Base-by-base conservation (phyloP, 345 rosid genomes). In the Crucihimalaya himalaica region DNA sequence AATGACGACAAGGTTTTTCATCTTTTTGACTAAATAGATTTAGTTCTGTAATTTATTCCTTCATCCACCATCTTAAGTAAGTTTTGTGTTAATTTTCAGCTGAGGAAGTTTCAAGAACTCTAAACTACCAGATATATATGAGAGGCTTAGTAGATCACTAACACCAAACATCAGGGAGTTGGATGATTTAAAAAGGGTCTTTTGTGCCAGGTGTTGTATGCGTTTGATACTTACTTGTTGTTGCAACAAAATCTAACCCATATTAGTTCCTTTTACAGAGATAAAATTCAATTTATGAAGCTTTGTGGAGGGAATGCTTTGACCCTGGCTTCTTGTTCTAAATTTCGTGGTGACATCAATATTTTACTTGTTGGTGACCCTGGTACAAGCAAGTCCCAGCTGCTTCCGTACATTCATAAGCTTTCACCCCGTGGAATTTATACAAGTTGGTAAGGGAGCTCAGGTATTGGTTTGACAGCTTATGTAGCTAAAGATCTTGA, bases 401-500 rank as follows among this genome's bases (percentile, higher is more conserved):
- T 95, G 76, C 97, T 95, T 39, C 97, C 90, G 68, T 92, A 92
- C 84, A 88, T 92, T 57, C 98, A 95, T 83, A 92, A 92, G 86
- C 85, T 95, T 66, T 84, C 99, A 64, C 91, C 98, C 7, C 97
- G 99, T 65, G 99, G 99, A 40, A 92, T 95, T 53, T 95, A 92
- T 81, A 90, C 99, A 8, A 92, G 99, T 72, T 98, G 99, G 76
- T 82, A 88, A 73, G 99, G 99, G 16, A 95, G 97, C 79, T 95
- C 99, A 59, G 99, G 98, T 83, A 97, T 92, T 81, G 99, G 99
- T 18, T 82, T 95, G 83, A 95, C 99, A 73, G 99, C 99, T 67
- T 95, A 95, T 76, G 99, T 92, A 40, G 45, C 91, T 80, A 92
- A 89, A 81, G 98, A 95, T 79, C 99, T 97, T 59, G 99, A 95